Conservation (phyloP, 208 protist genomes). For the Crithidia expoeki region DNA sequence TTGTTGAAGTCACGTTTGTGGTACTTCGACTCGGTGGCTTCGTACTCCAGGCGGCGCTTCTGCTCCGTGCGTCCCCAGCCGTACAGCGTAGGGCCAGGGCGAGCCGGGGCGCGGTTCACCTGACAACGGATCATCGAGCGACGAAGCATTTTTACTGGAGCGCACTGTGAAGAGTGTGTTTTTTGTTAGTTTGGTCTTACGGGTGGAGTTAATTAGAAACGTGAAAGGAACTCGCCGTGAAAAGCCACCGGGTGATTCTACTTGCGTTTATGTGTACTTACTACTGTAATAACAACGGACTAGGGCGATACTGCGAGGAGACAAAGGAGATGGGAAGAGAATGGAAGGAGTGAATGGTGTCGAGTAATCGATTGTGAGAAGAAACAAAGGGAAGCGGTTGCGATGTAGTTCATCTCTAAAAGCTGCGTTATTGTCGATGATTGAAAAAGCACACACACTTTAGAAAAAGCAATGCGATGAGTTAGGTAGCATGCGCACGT, state of each 20-base stretch:
- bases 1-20: constrained; percentile 94
- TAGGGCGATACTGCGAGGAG: background rate
- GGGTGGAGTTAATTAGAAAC: background rate
- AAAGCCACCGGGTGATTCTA: background rate
- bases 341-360: too few relatives aligned
- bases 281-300: background rate
- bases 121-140: constrained; percentile 64
- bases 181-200: background rate
- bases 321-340: constrained; percentile 27
- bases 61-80: constrained; percentile 91
- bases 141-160: constrained; percentile 62
- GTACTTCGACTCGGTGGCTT: constrained; percentile 89
- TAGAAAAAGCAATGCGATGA: too few relatives aligned
- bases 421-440: too few relatives aligned
- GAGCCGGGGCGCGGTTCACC: constrained; percentile 83
- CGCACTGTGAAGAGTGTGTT: constrained; percentile 4
- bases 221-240: background rate
- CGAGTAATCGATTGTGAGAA: too few relatives aligned
- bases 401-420: too few relatives aligned
- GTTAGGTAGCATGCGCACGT: too few relatives aligned
- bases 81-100: constrained; percentile 87
- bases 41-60: constrained; percentile 92
- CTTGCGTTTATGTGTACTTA: background rate
- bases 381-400: background rate
- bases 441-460: too few relatives aligned